These are phyloP conservation scores for Tetrahymena elliotti DNA, from an alignment of 73 alveolate species.

Conservation along the genomic window DNA sequence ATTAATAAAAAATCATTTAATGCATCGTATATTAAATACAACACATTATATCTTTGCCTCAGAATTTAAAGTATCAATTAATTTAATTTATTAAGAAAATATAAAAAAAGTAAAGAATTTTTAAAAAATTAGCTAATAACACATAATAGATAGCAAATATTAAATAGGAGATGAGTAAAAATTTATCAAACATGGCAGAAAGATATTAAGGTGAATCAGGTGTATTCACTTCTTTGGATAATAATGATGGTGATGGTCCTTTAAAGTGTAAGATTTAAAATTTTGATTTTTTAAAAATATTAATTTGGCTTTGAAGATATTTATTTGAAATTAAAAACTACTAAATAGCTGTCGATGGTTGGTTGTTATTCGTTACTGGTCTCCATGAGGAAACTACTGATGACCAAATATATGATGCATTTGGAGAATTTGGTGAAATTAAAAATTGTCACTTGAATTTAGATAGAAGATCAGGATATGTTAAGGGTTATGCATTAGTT, in stretches of 20 bases:
- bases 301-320: not conserved
- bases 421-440: constrained; percentile 66
- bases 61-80: not conserved
- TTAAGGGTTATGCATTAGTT: constrained; percentile 76
- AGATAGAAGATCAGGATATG: constrained; percentile 78
- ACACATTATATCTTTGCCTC: not conserved
- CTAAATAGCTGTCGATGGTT: constrained; percentile 62
- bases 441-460: constrained; percentile 72
- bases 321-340: not conserved
- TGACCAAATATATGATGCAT: constrained; percentile 71
- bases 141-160: too few relatives aligned
- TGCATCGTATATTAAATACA: not conserved
- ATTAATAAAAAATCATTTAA: not conserved
- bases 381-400: constrained; percentile 77
- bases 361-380: constrained; percentile 68
- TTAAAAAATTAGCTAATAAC: not conserved
- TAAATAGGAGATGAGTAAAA: not conserved
- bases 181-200: constrained; percentile 6
- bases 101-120: not conserved
- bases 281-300: not conserved
- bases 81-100: not conserved
- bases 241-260: constrained; percentile 38
- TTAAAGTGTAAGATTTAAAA: not conserved
- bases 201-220: constrained; percentile 43
- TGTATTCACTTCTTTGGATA: constrained; percentile 13